Evolutionary conservation across 441 rosid species (phyloP).

Genomic region (Dalechampia spathulata): DNA sequence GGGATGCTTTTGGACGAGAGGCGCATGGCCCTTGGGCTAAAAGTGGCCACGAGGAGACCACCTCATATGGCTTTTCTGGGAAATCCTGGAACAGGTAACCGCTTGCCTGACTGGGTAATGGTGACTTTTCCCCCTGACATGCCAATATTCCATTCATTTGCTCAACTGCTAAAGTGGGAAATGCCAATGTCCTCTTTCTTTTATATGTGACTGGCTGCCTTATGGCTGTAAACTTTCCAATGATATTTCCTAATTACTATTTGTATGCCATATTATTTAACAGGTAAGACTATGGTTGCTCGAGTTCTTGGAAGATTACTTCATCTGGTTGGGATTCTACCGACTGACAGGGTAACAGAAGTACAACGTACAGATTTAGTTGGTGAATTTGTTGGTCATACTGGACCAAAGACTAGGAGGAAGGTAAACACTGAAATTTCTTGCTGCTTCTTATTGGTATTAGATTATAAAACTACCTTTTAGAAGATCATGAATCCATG

Average conservation of each 20-base stretch:
- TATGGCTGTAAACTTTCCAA: neutral
- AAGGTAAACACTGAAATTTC: conserved; percentile 39
- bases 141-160: neutral
- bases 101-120: neutral
- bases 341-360: conserved; percentile 89
- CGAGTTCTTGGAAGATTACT: conserved; percentile 88
- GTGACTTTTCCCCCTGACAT: neutral
- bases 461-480: neutral
- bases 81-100: conserved; percentile 89
- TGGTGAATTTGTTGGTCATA: conserved; percentile 96
- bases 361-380: conserved; percentile 97
- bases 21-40: conserved; percentile 85
- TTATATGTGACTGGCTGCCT: neutral
- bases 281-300: conserved; percentile 98
- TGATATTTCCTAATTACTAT: too few species aligned
- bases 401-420: conserved; percentile 96
- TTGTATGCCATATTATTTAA: conserved; percentile 10
- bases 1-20: conserved; percentile 98
- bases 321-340: conserved; percentile 80
- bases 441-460: conserved; percentile 8
- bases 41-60: conserved; percentile 75
- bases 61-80: conserved; percentile 99
- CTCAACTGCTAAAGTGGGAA: too few species aligned
- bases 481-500: neutral
- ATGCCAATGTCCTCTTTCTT: neutral